Conservation (phyloP, 2,329 filamentous ascomycete species). For the Aspergillus clavatus region DNA sequence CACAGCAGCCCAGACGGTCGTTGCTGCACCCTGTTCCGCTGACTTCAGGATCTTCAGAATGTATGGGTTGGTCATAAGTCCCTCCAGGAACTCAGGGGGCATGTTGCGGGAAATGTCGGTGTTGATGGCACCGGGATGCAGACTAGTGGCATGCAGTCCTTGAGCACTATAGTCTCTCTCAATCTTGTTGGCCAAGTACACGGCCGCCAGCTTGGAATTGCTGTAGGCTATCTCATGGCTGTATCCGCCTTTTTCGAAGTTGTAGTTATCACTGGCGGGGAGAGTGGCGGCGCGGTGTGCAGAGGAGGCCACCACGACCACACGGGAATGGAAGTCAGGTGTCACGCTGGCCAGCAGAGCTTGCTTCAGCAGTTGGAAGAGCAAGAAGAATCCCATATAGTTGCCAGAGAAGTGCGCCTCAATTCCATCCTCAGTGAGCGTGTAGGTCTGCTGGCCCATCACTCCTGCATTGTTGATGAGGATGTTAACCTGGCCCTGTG, state of each 20-base stretch:
- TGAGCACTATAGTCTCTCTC: constrained; percentile 45
- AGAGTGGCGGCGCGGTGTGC: constrained; percentile 38
- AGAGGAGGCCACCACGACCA: constrained; percentile 44
- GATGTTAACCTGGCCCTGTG: constrained; percentile 12
- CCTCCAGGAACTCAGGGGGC: not conserved
- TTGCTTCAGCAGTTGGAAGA: constrained; percentile 47
- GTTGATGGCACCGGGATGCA: constrained; percentile 42
- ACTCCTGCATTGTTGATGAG: constrained; percentile 45
- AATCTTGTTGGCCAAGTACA: constrained; percentile 49
- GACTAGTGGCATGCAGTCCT: constrained; percentile 42
- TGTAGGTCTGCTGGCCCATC: constrained; percentile 27
- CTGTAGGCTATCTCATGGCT: constrained; percentile 41
- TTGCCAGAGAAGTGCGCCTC: constrained; percentile 52
- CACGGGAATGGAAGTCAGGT: constrained; percentile 41
- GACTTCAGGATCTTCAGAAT: constrained; percentile 5
- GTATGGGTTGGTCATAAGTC: not conserved
- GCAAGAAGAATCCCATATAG: constrained; percentile 50
- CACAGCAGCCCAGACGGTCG: constrained; percentile 24
- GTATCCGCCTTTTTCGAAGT: constrained; percentile 32
- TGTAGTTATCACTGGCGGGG: constrained; percentile 35
- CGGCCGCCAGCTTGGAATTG: constrained; percentile 49
- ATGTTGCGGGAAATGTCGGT: constrained; percentile 4
- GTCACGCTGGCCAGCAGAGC: constrained; percentile 20
- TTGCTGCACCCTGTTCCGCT: constrained; percentile 22
- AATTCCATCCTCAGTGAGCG: constrained; percentile 36